Conservation (phyloP, 208 protist genomes). For the Jaenimonas drosophilae region DNA sequence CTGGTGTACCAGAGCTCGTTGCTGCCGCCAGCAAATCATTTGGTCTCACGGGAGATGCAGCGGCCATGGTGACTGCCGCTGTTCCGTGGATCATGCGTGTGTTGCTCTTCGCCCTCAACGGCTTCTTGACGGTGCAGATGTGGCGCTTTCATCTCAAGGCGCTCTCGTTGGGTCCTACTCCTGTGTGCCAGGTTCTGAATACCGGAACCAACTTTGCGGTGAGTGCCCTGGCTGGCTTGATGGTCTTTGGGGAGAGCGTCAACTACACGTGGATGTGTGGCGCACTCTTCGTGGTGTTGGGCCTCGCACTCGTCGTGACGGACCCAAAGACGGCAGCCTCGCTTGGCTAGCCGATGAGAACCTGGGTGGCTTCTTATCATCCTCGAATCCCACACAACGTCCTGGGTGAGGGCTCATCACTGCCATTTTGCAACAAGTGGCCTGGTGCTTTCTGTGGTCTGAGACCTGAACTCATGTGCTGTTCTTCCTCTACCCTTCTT, state of each 20-base stretch:
- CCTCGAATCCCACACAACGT: too few species aligned
- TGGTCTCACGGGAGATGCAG: not conserved
- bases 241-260: constrained; percentile 68
- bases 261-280: constrained; percentile 49
- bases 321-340: constrained; percentile 18
- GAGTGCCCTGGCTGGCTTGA: constrained; percentile 51
- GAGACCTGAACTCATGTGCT: too few species aligned
- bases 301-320: constrained; percentile 57
- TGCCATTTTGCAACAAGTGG: too few species aligned
- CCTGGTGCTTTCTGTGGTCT: too few species aligned
- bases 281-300: constrained; percentile 50
- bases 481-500: constrained; percentile 3
- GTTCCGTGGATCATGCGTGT: constrained; percentile 29
- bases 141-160: constrained; percentile 82
- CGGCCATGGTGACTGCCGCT: not conserved
- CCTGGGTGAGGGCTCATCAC: too few species aligned
- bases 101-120: constrained; percentile 39
- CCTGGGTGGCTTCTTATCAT: too few species aligned
- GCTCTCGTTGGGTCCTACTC: constrained; percentile 67
- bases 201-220: constrained; percentile 78
- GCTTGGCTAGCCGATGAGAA: not conserved
- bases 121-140: constrained; percentile 68
- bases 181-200: constrained; percentile 77
- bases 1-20: constrained; percentile 3
- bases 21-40: not conserved